These are phyloP conservation scores for Fusarium coicis DNA, from an alignment of 2,329 filamentous ascomycete species.

Conservation along the genomic window DNA sequence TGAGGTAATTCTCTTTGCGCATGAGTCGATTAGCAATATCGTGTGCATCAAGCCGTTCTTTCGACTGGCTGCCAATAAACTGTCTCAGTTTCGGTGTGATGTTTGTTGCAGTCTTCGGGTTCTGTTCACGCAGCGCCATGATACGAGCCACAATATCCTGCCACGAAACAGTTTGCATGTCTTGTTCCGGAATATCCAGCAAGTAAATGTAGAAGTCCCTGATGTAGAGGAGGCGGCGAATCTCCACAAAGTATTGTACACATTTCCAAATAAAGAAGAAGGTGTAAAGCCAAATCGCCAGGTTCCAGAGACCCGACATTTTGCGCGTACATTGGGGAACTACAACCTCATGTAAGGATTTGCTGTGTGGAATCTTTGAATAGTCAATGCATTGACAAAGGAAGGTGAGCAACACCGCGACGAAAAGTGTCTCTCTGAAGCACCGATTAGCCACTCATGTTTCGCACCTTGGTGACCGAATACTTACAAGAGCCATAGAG, in stretches of 20 bases:
- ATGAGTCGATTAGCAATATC: constrained; percentile 97
- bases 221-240: constrained; percentile 78
- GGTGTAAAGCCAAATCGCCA: constrained; percentile 84
- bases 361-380: constrained; percentile 74
- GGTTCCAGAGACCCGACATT: constrained; percentile 81
- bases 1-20: constrained; percentile 96
- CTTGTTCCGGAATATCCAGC: constrained; percentile 81
- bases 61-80: constrained; percentile 84
- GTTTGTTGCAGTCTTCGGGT: constrained; percentile 78
- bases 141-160: constrained; percentile 88
- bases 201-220: constrained; percentile 88
- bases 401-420: constrained; percentile 84
- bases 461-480: not conserved
- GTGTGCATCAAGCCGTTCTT: constrained; percentile 93
- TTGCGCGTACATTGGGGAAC: constrained; percentile 79
- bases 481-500: constrained; percentile 77
- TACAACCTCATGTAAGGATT: constrained; percentile 62
- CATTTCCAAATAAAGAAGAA: constrained; percentile 87
- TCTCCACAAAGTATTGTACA: constrained; percentile 78
- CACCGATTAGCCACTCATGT: constrained; percentile 13
- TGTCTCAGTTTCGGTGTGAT: constrained; percentile 62
- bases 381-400: constrained; percentile 90
- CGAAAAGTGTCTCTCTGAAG: constrained; percentile 79
- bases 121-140: constrained; percentile 85
- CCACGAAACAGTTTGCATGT: constrained; percentile 96